Base-by-base conservation (phyloP, 176 grass and related monocot genomes). In the Musa troglodytarum region DNA sequence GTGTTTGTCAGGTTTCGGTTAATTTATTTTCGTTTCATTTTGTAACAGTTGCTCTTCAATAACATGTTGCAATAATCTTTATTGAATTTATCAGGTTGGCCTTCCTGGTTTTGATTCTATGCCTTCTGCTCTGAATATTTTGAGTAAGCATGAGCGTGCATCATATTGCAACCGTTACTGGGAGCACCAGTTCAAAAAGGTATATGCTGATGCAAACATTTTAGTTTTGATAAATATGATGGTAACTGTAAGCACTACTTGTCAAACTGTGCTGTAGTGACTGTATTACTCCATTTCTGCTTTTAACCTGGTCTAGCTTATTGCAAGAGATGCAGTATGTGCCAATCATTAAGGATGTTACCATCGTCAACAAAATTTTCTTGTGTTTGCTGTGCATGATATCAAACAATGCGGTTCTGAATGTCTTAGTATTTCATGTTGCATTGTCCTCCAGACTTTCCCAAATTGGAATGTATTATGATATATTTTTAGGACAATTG, bases 71-170 rank as follows among this genome's bases (percentile, higher is more conserved):
- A 55, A 10, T 50, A 63, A 67, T 25, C 67, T 55, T 79, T 68
- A 57, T 75, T 63, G 4, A 53, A 50, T 71, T 72, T 81, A 6
- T 84, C 83, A 98, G 95, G 95, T 98, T 54, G 95, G 95, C 65
- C 95, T 98, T 83, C 95, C 95, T 82, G 95, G 95, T 82, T 98
- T 98, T 93, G 90, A 98, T 84, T 93, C 95, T 65, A 98, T 98
- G 95, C 95, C 90, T 79, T 91, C 90, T 65, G 90, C 95, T 73
- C 76, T 99, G 56, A 99, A 88, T 79, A 91, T 99, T 84, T 66
- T 99, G 76, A 94, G 82, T 23, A 99, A 94, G 69, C 86, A 91
- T 64, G 95, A 99, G 73, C 95, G 95, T 58, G 95, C 90, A 83
- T 91, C 90, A 9, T 99, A 99, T 65, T 99, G 95, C 84, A 99